These are phyloP conservation scores for Ceratocystiopsis minuta DNA, from an alignment of 2,329 filamentous ascomycete genomes.

Conservation along the genomic window DNA sequence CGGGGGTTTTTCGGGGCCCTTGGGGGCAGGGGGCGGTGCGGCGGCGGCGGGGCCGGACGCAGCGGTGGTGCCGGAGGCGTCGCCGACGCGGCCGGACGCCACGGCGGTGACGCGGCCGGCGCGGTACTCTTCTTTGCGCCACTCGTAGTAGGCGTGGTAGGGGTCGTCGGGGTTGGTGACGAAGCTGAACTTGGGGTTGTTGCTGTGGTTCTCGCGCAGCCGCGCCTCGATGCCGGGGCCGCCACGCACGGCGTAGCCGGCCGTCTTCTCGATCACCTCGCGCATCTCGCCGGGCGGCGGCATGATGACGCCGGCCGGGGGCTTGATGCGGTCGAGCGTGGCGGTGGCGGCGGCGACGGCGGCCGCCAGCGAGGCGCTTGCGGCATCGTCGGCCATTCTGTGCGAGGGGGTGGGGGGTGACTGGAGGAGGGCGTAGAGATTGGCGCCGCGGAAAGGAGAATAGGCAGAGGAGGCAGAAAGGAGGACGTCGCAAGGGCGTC, in stretches of 20 bases:
- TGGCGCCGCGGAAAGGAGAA: not conserved
- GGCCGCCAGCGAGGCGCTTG: conserved; percentile 21
- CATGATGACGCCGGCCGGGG: conserved; percentile 67
- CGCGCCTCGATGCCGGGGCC: conserved; percentile 59
- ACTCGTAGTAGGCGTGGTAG: conserved; percentile 77
- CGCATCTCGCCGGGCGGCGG: conserved; percentile 75
- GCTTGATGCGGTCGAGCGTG: conserved; percentile 50
- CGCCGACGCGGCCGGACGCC: conserved; percentile 54
- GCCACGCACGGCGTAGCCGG: conserved; percentile 66
- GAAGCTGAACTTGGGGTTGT: conserved; percentile 85
- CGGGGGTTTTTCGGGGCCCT: conserved; percentile 68
- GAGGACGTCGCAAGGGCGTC: too few relatives aligned
- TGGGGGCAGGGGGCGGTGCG: conserved; percentile 37
- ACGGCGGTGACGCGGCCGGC: conserved; percentile 67
- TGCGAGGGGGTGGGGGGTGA: not conserved
- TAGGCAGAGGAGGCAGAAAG: too few relatives aligned
- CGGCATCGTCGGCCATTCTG: not conserved
- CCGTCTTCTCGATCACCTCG: conserved; percentile 77
- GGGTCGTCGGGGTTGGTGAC: conserved; percentile 63
- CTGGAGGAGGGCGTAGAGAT: not conserved
- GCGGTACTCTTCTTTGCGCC: conserved; percentile 74
- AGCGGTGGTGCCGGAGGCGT: conserved; percentile 21
- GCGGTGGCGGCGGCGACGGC: conserved; percentile 26
- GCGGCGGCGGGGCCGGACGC: conserved; percentile 14
- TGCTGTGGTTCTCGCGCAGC: conserved; percentile 67